phyloP scores from a whole-genome alignment of 768 basidiomycete genomes.

The Asterophora lycoperdoides region DNA sequence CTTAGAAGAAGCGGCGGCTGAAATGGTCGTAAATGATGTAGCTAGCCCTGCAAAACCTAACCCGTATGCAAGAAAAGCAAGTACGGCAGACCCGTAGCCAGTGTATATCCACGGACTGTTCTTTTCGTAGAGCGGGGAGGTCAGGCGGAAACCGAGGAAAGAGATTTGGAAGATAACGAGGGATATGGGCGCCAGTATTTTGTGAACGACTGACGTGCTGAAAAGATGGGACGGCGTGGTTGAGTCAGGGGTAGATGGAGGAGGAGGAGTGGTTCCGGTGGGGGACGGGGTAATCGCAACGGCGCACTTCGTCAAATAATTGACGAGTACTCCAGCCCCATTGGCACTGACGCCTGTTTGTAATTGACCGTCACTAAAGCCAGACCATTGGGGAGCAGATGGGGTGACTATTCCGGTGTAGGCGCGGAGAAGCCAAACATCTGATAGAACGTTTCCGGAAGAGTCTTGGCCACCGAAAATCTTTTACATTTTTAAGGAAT shows the following conservation, averaged over 20 bases:
- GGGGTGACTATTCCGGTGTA: conserved; percentile 60
- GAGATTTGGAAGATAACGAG: conserved; percentile 34
- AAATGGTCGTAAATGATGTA: conserved; percentile 58
- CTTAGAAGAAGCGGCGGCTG: conserved; percentile 22
- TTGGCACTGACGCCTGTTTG: conserved; percentile 59
- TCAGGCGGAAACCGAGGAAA: conserved; percentile 33
- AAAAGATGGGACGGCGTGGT: conserved; percentile 13
- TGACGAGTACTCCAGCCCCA: conserved; percentile 61
- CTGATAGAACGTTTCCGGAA: conserved; percentile 61
- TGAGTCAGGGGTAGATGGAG: conserved; percentile 17
- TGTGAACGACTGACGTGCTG: conserved; percentile 41
- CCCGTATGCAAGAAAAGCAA: conserved; percentile 45
- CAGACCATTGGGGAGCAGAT: conserved; percentile 55
- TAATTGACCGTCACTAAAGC: conserved; percentile 61
- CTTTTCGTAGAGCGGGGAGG: conserved; percentile 16
- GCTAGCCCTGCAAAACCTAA: conserved; percentile 61
- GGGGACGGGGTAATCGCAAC: conserved; percentile 25
- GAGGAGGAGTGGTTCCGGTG: conserved; percentile 19
- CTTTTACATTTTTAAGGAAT: conserved; percentile 21
- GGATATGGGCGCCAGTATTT: conserved; percentile 42
- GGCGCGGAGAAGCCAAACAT: conserved; percentile 75
- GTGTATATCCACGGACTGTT: not conserved
- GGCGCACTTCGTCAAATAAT: conserved; percentile 61
- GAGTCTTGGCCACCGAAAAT: conserved; percentile 74
- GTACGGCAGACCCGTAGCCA: conserved; percentile 22